phyloP scores from a whole-genome alignment of 345 rosid genomes.

The Brassica rapa region DNA sequence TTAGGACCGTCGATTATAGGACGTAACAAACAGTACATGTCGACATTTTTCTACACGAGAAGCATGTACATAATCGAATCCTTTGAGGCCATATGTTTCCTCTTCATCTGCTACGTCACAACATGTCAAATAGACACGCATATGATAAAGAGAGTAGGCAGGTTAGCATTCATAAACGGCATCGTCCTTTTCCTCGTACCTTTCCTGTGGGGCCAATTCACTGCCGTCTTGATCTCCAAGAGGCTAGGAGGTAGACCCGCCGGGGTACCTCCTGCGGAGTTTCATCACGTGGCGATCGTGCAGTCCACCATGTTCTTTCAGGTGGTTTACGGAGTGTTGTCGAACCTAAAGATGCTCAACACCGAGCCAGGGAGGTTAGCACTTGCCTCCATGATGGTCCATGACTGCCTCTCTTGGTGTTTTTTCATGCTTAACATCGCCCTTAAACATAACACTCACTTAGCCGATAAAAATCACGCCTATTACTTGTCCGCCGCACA shows the following conservation, averaged over 20 bases:
- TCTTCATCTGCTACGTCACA: constrained; percentile 41
- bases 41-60: constrained; percentile 28
- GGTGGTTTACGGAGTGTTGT: constrained; percentile 38
- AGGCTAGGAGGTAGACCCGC: constrained; percentile 13
- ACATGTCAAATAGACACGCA: constrained; percentile 44
- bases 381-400: constrained; percentile 50
- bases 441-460: constrained; percentile 1
- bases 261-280: constrained; percentile 6
- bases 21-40: constrained; percentile 21
- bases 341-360: constrained; percentile 49
- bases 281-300: constrained; percentile 31
- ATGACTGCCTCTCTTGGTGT: constrained; percentile 33
- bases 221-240: constrained; percentile 24
- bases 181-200: constrained; percentile 41
- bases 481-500: constrained; percentile 2
- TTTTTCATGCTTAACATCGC: constrained; percentile 25
- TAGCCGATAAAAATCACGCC: neutral
- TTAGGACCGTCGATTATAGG: constrained; percentile 48
- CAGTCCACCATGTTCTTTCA: constrained; percentile 44
- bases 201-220: neutral
- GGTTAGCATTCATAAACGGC: constrained; percentile 42
- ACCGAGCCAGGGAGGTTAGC: constrained; percentile 56
- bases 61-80: constrained; percentile 32
- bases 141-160: constrained; percentile 45
- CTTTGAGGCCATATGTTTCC: constrained; percentile 39